Conservation (phyloP, 108 stramenopile species). For the Pseudonitzschia pungens region DNA sequence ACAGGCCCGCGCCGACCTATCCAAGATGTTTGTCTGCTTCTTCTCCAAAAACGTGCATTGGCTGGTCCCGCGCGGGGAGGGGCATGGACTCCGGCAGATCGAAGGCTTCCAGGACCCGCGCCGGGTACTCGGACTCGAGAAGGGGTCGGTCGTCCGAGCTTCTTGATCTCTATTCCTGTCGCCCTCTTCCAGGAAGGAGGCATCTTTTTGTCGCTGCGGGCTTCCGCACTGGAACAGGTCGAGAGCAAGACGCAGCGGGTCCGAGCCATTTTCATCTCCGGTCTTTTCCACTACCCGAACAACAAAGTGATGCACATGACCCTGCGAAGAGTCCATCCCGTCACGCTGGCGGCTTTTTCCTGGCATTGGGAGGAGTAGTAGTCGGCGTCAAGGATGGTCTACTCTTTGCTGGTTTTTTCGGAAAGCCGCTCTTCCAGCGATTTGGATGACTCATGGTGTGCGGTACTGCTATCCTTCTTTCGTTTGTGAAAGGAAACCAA, state of each 20-base stretch:
- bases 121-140: background rate
- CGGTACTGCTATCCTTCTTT: too few relatives aligned
- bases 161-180: constrained; percentile 74
- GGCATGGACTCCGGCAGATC: background rate
- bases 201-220: constrained; percentile 47
- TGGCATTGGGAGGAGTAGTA: background rate
- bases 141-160: constrained; percentile 23
- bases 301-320: constrained; percentile 97
- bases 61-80: too few relatives aligned
- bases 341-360: constrained; percentile 75
- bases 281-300: constrained; percentile 91
- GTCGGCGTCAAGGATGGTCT: background rate
- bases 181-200: constrained; percentile 66
- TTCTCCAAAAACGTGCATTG: constrained; percentile 19
- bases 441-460: background rate
- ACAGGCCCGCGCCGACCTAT: constrained; percentile 25
- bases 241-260: constrained; percentile 35
- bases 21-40: constrained; percentile 24
- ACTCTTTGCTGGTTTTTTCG: background rate
- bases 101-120: constrained; percentile 2
- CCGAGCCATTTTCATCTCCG: constrained; percentile 67
- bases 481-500: background rate
- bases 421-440: background rate
- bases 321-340: constrained; percentile 87
- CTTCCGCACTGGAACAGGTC: constrained; percentile 34